phyloP scores from a whole-genome alignment of 2,329 filamentous ascomycete species.

The Penicillium capsulatum region DNA sequence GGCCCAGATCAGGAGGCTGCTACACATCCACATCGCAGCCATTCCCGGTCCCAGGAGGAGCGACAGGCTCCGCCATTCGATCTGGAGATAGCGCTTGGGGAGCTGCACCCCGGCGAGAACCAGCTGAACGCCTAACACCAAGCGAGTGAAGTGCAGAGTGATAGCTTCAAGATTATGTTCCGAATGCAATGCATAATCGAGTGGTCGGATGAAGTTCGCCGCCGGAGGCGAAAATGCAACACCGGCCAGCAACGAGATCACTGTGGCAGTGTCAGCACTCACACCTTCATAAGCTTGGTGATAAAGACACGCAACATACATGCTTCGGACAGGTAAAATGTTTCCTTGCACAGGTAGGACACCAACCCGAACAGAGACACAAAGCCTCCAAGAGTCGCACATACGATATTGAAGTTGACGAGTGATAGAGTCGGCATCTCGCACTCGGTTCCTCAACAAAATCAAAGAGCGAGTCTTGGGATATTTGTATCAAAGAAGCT shows the following conservation, averaged over 20 bases:
- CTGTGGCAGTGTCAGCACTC: slow-evolving; percentile 42
- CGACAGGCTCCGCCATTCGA: slow-evolving; percentile 71
- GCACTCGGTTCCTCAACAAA: slow-evolving; percentile 6
- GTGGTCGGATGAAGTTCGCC: slow-evolving; percentile 68
- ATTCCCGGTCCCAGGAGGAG: slow-evolving; percentile 79
- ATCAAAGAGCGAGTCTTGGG: not conserved
- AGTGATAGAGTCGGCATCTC: slow-evolving; percentile 60
- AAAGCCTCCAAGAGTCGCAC: slow-evolving; percentile 77
- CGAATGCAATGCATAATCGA: slow-evolving; percentile 65
- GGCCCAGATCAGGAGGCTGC: slow-evolving; percentile 73
- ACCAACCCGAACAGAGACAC: slow-evolving; percentile 86
- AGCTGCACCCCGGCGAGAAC: slow-evolving; percentile 85
- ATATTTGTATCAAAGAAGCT: too few relatives aligned
- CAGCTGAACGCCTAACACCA: slow-evolving; percentile 86
- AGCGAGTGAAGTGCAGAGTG: slow-evolving; percentile 77
- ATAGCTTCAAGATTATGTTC: slow-evolving; percentile 62
- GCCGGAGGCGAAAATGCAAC: slow-evolving; percentile 74
- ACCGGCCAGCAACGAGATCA: slow-evolving; percentile 78
- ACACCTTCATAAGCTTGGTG: not conserved
- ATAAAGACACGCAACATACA: slow-evolving; percentile 52
- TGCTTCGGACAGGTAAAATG: slow-evolving; percentile 85
- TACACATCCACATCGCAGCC: slow-evolving; percentile 79
- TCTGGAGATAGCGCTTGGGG: slow-evolving; percentile 73
- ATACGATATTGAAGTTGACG: slow-evolving; percentile 79
- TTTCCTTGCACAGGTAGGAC: slow-evolving; percentile 84